phyloP scores from a whole-genome alignment of 2,329 filamentous ascomycete species.

The Tolypocladium pustulatum region DNA sequence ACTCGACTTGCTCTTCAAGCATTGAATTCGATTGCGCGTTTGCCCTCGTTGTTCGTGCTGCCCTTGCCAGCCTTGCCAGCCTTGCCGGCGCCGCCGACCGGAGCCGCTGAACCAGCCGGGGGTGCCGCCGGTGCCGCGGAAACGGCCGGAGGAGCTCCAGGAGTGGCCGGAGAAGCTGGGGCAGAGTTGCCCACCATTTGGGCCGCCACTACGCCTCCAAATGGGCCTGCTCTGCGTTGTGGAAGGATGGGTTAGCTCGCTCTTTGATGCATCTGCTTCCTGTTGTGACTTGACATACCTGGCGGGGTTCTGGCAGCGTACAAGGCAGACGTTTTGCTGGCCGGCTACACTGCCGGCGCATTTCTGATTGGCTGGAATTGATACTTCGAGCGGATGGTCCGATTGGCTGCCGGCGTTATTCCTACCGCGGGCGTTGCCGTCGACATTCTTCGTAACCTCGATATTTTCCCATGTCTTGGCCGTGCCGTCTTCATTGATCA shows the following conservation, averaged over 20 bases:
- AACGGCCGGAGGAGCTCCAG: too few species aligned
- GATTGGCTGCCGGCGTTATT: constrained; percentile 29
- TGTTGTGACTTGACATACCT: too few species aligned
- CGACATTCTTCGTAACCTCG: constrained; percentile 33
- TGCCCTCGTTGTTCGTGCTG: background rate
- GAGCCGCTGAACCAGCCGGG: too few species aligned
- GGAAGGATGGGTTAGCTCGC: too few species aligned
- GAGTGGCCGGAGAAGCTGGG: too few species aligned
- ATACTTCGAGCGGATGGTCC: constrained; percentile 43
- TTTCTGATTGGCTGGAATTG: constrained; percentile 41
- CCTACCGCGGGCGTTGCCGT: constrained; percentile 20
- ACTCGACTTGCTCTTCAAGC: constrained; percentile 1
- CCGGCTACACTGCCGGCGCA: constrained; percentile 53
- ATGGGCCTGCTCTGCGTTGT: too few species aligned
- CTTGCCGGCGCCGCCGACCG: too few species aligned
- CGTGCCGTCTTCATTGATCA: constrained; percentile 52
- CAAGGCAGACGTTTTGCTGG: constrained; percentile 49
- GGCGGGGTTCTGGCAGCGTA: constrained; percentile 54
- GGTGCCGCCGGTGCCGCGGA: too few species aligned
- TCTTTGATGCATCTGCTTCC: too few species aligned
- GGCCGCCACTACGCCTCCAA: too few species aligned
- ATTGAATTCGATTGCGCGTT: constrained; percentile 7
- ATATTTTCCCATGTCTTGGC: constrained; percentile 41
- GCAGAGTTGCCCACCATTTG: too few species aligned
- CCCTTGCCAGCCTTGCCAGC: background rate